Evolutionary conservation across 169 alveolate genomes (phyloP), one percentile per base, ranked within the genome.

Genomic region (Cryptosporidium meleagridis): DNA sequence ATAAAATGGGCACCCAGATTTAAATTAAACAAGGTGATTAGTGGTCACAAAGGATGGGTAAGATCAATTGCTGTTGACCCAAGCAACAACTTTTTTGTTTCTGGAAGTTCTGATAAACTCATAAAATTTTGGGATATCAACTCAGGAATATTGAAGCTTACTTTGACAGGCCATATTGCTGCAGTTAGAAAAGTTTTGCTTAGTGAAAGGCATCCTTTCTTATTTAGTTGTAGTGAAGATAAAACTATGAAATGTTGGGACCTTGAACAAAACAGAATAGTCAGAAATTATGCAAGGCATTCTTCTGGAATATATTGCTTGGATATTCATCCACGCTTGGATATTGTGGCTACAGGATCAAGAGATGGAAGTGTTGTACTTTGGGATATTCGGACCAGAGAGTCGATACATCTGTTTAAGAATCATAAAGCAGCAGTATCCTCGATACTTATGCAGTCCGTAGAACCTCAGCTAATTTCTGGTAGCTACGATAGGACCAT

Each of bases 31-130:
- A 92, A 99, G 86, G 99, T 98, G 61, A 97, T 97, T 48, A 93
- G 98, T 62, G 99, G 99, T 0, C 99, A 98, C 92, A 96, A 96
- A 87, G 99, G 99, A 18, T 98, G 99, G 99, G 99, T 98, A 23
- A 95, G 98, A 67, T 96, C 98, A 73, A 95, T 98, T 51, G 98
- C 97, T 23, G 98, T 98, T 26, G 99, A 98, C 85, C 97, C 98
- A 48, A 96, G 98, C 12, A 98, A 98, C 89, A 95, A 96, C 85
- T 98, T 98, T 96, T 97, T 97, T 91, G 99, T 97, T 16, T 93
- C 99, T 37, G 99, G 99, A 0, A 95, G 99, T 44, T 96, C 96
- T 84, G 99, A 98, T 87, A 94, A 99, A 75, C 97, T 98, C 23
- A 97, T 98, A 37, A 98, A 98, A 94, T 96, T 97, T 48, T 98